These are phyloP conservation scores for Lactifluus piperatus DNA, from an alignment of 768 basidiomycete species.

Conservation along the genomic window DNA sequence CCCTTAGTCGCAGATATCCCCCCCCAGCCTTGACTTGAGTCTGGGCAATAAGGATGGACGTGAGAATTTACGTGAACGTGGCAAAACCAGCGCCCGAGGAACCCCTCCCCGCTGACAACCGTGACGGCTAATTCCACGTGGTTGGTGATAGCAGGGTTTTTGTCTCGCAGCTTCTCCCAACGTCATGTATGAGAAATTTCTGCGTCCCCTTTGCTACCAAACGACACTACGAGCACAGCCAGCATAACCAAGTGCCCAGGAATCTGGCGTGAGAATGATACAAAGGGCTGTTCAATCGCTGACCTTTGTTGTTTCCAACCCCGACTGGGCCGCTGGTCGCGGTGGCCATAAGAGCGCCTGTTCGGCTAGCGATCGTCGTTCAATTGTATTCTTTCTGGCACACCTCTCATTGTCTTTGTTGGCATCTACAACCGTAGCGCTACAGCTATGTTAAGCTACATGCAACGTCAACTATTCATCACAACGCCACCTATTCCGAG, in stretches of 20 bases:
- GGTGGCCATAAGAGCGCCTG: background rate
- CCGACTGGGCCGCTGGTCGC: background rate
- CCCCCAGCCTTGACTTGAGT: no score
- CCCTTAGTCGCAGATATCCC: no score
- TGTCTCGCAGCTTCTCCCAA: background rate
- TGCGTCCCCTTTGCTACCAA: background rate
- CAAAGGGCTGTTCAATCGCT: conserved; percentile 7
- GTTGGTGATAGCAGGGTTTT: background rate
- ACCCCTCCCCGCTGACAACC: background rate
- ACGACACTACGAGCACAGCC: background rate
- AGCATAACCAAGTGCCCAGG: background rate
- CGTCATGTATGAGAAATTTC: background rate
- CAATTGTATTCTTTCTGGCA: background rate
- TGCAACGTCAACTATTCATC: background rate
- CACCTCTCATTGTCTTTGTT: background rate
- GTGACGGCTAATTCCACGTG: background rate
- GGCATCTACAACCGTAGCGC: conserved; percentile 1
- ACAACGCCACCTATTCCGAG: background rate
- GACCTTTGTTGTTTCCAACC: background rate
- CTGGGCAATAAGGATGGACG: background rate
- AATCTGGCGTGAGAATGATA: background rate
- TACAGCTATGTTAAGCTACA: conserved; percentile 11
- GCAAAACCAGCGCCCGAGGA: background rate
- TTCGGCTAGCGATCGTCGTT: background rate
- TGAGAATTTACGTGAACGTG: background rate